These are phyloP conservation scores for Pilaira anomala DNA, from an alignment of 192 early-diverging fungal species.

Conservation along the genomic window DNA sequence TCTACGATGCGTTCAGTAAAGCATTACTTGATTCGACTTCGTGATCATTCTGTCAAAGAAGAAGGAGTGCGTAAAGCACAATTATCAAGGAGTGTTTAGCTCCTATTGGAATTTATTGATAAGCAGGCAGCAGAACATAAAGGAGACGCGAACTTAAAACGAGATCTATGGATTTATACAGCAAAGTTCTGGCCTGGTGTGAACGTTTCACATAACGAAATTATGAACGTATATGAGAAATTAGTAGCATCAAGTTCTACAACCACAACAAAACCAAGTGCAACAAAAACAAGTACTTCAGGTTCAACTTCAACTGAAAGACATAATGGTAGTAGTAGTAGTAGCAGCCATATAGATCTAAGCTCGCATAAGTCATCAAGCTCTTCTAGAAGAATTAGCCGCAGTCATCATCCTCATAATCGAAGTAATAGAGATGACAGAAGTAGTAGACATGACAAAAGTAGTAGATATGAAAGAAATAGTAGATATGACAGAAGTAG, in stretches of 20 bases:
- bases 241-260: slow-evolving; percentile 20
- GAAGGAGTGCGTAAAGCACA: slow-evolving; percentile 38
- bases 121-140: slow-evolving; percentile 29
- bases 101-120: slow-evolving; percentile 58
- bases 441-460: no score
- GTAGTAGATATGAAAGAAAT: no score
- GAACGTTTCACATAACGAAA: slow-evolving; percentile 48
- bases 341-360: no score
- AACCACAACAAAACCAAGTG: no score
- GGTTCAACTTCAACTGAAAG: not conserved
- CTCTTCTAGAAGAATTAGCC: not conserved
- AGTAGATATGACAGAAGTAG: no score
- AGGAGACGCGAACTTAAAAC: slow-evolving; percentile 33
- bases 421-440: not conserved
- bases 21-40: slow-evolving; percentile 51
- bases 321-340: slow-evolving; percentile 1
- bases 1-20: slow-evolving; percentile 64
- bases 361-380: no score
- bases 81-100: slow-evolving; percentile 53
- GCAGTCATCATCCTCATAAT: slow-evolving; percentile 30
- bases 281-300: not conserved
- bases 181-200: slow-evolving; percentile 64
- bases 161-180: slow-evolving; percentile 69
- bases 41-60: slow-evolving; percentile 37
- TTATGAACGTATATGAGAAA: slow-evolving; percentile 56